A percentile compares a stretch with the other conserved stretches of the same genome.
Evolutionary conservation across 176 grass and related monocot genomes (phyloP).

Genomic region (Musa beccarii): DNA sequence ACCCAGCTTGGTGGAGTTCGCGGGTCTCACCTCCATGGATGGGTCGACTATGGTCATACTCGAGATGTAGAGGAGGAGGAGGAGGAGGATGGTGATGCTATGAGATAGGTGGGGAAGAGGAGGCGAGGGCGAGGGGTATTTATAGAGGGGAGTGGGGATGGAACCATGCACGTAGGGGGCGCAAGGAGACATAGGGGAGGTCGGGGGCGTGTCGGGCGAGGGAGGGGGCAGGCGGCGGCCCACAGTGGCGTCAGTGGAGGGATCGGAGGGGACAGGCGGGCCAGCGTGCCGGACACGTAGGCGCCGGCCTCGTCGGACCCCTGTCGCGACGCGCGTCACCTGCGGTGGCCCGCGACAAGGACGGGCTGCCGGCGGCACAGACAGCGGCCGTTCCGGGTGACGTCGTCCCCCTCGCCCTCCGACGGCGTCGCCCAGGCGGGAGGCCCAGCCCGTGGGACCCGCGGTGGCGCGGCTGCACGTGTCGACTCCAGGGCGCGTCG

Average conservation of each 20-base stretch:
- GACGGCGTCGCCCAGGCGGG: no score
- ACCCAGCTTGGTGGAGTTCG: neutral
- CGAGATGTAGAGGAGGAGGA: neutral
- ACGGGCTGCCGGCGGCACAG: conserved; percentile 10
- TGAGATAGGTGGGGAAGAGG: conserved; percentile 6
- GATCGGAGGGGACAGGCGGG: conserved; percentile 36
- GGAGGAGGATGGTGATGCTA: neutral
- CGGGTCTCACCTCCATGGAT: neutral
- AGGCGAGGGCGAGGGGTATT: conserved; percentile 19
- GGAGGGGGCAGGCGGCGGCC: conserved; percentile 36
- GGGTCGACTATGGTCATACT: neutral
- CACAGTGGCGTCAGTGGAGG: conserved; percentile 36
- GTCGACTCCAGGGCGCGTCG: no score
- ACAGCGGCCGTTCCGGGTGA: conserved; percentile 19
- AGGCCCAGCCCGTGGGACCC: no score
- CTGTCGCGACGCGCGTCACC: conserved; percentile 16
- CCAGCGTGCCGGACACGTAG: conserved; percentile 38
- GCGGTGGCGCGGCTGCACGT: no score
- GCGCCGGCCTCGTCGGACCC: conserved; percentile 24
- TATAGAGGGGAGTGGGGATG: conserved; percentile 25
- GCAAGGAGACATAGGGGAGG: neutral
- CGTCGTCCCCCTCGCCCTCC: neutral
- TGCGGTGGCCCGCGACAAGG: neutral
- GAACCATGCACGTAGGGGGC: conserved; percentile 53
- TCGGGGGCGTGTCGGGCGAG: neutral